Base-by-base conservation (phyloP, 225 moss, liverwort and hornwort species). In the Neckera pumila region DNA sequence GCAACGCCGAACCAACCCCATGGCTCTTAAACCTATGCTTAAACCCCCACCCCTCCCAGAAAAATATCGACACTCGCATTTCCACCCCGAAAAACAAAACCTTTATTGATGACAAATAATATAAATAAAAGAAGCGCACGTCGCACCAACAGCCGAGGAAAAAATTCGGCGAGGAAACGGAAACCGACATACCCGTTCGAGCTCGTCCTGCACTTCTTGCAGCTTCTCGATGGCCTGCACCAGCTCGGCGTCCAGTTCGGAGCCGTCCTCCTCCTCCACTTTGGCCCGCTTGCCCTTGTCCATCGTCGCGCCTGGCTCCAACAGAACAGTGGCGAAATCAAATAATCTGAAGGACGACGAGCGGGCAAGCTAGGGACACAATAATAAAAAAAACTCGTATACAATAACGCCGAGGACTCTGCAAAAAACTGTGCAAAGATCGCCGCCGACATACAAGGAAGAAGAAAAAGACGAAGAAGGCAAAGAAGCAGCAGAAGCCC, bases 221-320 rank as follows among this genome's bases (percentile, higher is more conserved):
- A 98, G 85, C 94, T 97, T 99, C 92, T 99, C 98, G 31, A 99
- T 99, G 82, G 96, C 97, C 89, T 94, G 91, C 76, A 99, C 98
- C 93, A 99, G 89, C 94, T 97, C 97, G 59, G 98, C 96, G 88
- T 99, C 97, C 90, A 99, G 94, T 82, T 96, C 98, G 90, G 96
- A 93, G 82, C 94, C 95, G 69, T 97, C 98, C 76, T 97, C 98
- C 33, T 99, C 98, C 89, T 97, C 97, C 90, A 99, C 92, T 82
- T 96, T 99, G 78, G 98, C 97, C 84, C 97, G 93, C 95, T 99
- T 99, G 61, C 98, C 98, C 90, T 97, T 97, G 82, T 99, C 98
- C 96, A 95, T 97, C 87, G 65, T 23, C 15, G 56, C 78, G 73
- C 63, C 82, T 87, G 82, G 62, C 61, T 73, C 77, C 86, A 38